phyloP scores from a whole-genome alignment of 305 asterid species.

The Fraxinus xanthoxyloides region DNA sequence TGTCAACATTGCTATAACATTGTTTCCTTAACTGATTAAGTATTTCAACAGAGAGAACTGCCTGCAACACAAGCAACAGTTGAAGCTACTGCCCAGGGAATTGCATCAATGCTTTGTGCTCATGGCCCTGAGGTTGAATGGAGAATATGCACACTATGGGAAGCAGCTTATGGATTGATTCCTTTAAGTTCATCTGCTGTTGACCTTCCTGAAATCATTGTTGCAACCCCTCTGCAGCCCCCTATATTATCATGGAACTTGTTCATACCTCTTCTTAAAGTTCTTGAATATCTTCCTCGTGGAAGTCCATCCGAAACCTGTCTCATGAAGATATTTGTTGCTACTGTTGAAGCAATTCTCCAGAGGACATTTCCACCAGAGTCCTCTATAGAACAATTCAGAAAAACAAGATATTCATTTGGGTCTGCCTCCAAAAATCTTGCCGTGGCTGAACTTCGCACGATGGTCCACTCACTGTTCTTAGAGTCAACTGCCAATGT shows the following conservation, averaged over 20 bases:
- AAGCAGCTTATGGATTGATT: slow-evolving; percentile 98
- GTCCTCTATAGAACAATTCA: slow-evolving; percentile 70
- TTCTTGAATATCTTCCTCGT: slow-evolving; percentile 95
- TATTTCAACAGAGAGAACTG: slow-evolving; percentile 60
- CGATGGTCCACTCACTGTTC: slow-evolving; percentile 93
- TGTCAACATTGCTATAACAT: background rate
- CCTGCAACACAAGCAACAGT: slow-evolving; percentile 85
- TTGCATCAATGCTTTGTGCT: slow-evolving; percentile 99
- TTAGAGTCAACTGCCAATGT: slow-evolving; percentile 79
- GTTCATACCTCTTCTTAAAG: slow-evolving; percentile 92
- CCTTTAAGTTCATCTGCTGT: slow-evolving; percentile 92
- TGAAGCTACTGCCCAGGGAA: slow-evolving; percentile 99
- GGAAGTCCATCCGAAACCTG: slow-evolving; percentile 98
- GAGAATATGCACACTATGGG: slow-evolving; percentile 99
- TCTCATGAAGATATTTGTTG: slow-evolving; percentile 98
- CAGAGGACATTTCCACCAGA: slow-evolving; percentile 90
- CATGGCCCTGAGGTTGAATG: slow-evolving; percentile 99
- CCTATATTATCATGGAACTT: slow-evolving; percentile 91
- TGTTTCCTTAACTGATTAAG: slow-evolving; percentile 16
- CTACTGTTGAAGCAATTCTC: slow-evolving; percentile 95
- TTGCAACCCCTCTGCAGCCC: slow-evolving; percentile 94
- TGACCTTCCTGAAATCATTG: slow-evolving; percentile 94
- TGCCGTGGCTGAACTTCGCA: slow-evolving; percentile 92
- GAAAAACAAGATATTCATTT: slow-evolving; percentile 67
- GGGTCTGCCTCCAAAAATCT: slow-evolving; percentile 93